Base-by-base conservation (phyloP, 139 green algal species). In the Chlorella sp. region DNA sequence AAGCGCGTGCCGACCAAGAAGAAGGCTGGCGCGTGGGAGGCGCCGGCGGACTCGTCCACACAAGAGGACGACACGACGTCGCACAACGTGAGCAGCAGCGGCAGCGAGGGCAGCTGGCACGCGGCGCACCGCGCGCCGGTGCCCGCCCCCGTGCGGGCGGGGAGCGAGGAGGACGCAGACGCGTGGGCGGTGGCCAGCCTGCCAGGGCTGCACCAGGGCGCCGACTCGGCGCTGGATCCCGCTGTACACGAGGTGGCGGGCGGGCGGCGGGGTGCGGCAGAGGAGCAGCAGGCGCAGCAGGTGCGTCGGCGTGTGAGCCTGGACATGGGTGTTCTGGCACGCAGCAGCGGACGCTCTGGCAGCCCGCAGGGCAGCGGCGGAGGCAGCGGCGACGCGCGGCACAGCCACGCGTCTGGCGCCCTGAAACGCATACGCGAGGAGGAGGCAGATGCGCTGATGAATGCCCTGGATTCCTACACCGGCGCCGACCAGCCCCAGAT, bases 31-130 rank as follows among this genome's bases (percentile, higher is more conserved):
- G 26, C 14, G 12, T 53, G 75, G 75, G 75, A 81, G 5, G 15
- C 48, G 48, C 48, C 75, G 0, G 22, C 11, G 16, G 75, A 81
- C 3, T 16, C 40, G 16, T 81, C 75, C 16, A 81, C 75, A 0
- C n/a, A 28, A 16, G 75, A 42, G 15, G 75, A 81, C 0, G 75
- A 53, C 34, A 42, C 16, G 14, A 19, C 75, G 14, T 81, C 75
- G 1, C 30, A 21, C 75, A 36, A 22, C 36, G 75, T 36, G 34
- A 39, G 34, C 75, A 81, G 75, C 75, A 60, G 77, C 77, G 77
- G 77, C 77, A 86, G 82, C 82, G 82, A 66, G 30, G 82, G 60
- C 82, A 86, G 82, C 57, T 86, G 82, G 82, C 82, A 76, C 42
- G 82, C 82, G n/a, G 48, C 5, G 16, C 60, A 76, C 57, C n/a